Percentiles rank a stretch among this genome's conserved stretches.
These are phyloP conservation scores for Aspergillus saccharolyticus DNA, from an alignment of 495 filamentous ascomycete species.

Conservation along the genomic window DNA sequence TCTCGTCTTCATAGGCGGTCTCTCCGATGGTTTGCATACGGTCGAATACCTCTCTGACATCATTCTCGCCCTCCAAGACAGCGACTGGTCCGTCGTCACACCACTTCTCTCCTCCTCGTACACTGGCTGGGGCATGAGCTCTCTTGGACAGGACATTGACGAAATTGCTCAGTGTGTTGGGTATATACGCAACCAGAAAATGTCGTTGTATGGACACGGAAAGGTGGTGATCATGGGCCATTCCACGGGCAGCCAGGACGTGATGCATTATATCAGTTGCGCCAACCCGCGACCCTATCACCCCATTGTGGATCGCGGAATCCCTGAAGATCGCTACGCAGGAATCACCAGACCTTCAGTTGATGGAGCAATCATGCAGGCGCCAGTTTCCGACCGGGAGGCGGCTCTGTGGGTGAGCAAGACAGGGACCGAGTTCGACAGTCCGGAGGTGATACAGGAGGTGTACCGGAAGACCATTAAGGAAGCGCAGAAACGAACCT, in stretches of 20 bases:
- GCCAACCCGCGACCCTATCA: conserved; percentile 3
- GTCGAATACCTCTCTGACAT: conserved; percentile 50
- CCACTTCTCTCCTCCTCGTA: conserved; percentile 57
- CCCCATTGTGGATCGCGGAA: neutral
- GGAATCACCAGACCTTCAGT: conserved; percentile 35
- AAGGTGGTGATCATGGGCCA: conserved; percentile 25
- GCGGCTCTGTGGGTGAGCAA: conserved; percentile 39
- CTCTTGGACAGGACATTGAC: conserved; percentile 58
- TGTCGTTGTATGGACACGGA: conserved; percentile 19
- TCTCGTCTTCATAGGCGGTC: conserved; percentile 48
- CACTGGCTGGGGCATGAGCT: conserved; percentile 62
- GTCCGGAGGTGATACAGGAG: conserved; percentile 17
- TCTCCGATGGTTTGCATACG: conserved; percentile 68
- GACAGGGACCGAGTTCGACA: conserved; percentile 20
- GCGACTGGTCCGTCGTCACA: conserved; percentile 53
- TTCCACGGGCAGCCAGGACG: conserved; percentile 11
- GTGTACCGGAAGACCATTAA: conserved; percentile 16
- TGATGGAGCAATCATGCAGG: conserved; percentile 74
- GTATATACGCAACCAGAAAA: conserved; percentile 51
- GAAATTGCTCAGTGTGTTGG: conserved; percentile 62
- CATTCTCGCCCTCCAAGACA: conserved; percentile 45
- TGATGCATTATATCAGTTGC: conserved; percentile 4
- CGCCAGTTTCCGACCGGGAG: conserved; percentile 68
- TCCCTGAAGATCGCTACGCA: neutral
- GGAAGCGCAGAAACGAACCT: neutral